Evolutionary conservation across 306 rosid species (phyloP).

Genomic region (Ochetophila trinervis): DNA sequence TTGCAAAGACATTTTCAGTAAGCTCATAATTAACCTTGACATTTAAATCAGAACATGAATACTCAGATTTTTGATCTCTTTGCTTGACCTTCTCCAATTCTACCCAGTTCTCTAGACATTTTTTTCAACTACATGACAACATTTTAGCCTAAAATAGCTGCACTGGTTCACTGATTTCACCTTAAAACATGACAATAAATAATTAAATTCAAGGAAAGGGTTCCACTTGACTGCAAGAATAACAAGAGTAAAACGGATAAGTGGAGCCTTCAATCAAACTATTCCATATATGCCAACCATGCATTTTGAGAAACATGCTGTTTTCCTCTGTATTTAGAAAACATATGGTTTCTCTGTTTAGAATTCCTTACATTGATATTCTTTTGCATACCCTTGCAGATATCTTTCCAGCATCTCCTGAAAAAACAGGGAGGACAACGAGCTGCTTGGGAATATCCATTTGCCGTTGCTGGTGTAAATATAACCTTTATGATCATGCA

Average conservation of each 20-base stretch:
- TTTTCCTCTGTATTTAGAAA: background rate
- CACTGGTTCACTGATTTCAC: background rate
- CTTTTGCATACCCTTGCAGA: conserved; percentile 33
- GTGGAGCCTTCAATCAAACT: no score
- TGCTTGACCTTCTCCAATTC: no score
- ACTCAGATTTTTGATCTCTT: background rate
- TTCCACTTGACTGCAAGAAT: background rate
- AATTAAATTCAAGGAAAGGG: background rate
- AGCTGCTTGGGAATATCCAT: conserved; percentile 82
- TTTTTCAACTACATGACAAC: background rate
- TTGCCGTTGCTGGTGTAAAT: conserved; percentile 87
- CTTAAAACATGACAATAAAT: background rate
- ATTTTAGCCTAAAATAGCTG: background rate
- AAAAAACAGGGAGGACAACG: conserved; percentile 70
- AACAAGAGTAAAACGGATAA: background rate
- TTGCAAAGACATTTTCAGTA: conserved; percentile 76
- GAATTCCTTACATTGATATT: background rate
- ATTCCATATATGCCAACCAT: background rate
- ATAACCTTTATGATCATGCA: conserved; percentile 88
- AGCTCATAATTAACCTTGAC: conserved; percentile 22
- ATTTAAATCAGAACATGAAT: background rate
- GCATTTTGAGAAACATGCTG: background rate
- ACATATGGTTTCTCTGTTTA: background rate
- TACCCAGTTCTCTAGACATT: no score
- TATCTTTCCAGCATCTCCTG: conserved; percentile 61